phyloP scores from a whole-genome alignment of 2,329 filamentous ascomycete genomes.

The Ceratocystis destructans region DNA sequence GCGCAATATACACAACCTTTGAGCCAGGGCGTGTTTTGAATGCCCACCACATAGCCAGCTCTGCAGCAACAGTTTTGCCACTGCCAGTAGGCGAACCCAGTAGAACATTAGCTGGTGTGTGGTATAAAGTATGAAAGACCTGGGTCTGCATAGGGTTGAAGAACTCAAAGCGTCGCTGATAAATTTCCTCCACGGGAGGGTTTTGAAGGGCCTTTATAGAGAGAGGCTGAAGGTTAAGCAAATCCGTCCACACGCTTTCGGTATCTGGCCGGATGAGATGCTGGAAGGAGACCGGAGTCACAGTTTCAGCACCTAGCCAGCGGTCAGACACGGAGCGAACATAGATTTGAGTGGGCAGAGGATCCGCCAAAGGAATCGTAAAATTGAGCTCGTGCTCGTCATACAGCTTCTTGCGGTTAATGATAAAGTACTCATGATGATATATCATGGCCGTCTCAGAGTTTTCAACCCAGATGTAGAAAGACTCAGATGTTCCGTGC shows the following conservation, averaged over 20 bases:
- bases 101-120: conserved; percentile 81
- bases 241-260: conserved; percentile 90
- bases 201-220: conserved; percentile 81
- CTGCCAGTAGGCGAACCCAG: conserved; percentile 92
- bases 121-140: conserved; percentile 91
- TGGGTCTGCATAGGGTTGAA: conserved; percentile 99
- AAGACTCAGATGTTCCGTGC: conserved; percentile 88
- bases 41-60: conserved; percentile 99
- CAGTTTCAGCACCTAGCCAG: conserved; percentile 93
- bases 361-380: conserved; percentile 88
- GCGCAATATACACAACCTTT: conserved; percentile 97
- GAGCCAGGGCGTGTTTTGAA: conserved; percentile 88
- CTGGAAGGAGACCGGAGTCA: conserved; percentile 90
- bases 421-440: conserved; percentile 92
- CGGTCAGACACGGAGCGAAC: conserved; percentile 87
- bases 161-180: conserved; percentile 76
- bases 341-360: conserved; percentile 88
- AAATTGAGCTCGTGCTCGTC: conserved; percentile 98
- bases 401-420: conserved; percentile 76
- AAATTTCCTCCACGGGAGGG: conserved; percentile 72
- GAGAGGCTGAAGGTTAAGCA: conserved; percentile 81
- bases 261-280: conserved; percentile 95
- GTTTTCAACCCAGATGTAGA: conserved; percentile 98
- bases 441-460: conserved; percentile 96
- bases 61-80: conserved; percentile 92